Evolutionary conservation across 1,284 basidiomycete genomes (phyloP).

Genomic region (Inonotus obliquus): DNA sequence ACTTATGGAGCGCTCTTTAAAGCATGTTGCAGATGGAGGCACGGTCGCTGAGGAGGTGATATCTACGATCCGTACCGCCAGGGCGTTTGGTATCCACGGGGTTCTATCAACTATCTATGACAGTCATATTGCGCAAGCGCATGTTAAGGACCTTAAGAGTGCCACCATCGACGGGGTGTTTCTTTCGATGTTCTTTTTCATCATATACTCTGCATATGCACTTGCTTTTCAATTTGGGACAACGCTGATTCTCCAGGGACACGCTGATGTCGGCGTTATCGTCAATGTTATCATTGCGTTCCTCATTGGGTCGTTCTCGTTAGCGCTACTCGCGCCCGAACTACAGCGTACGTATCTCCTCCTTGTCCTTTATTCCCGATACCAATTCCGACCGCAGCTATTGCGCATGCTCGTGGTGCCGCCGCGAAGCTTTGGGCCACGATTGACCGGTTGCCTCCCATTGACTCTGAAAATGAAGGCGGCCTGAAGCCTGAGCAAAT

Average conservation of each 20-base stretch:
- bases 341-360: conserved; percentile 52
- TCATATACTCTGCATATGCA: conserved; percentile 72
- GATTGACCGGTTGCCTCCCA: conserved; percentile 82
- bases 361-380: no score
- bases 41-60: conserved; percentile 93
- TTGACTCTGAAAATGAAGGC: conserved; percentile 72
- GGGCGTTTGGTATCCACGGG: conserved; percentile 86
- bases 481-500: conserved; percentile 75
- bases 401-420: conserved; percentile 80
- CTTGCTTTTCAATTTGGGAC: conserved; percentile 80
- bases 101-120: conserved; percentile 72
- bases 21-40: conserved; percentile 79
- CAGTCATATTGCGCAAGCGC: conserved; percentile 51
- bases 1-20: conserved; percentile 69
- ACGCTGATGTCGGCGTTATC: conserved; percentile 64
- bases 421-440: conserved; percentile 93
- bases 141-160: conserved; percentile 57
- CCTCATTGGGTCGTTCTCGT: conserved; percentile 85
- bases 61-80: conserved; percentile 81
- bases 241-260: conserved; percentile 67
- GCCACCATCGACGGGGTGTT: conserved; percentile 65
- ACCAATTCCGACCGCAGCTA: conserved; percentile 41
- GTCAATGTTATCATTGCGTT: conserved; percentile 84
- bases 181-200: conserved; percentile 74
- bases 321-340: conserved; percentile 76